phyloP scores from a whole-genome alignment of 768 basidiomycete genomes.

The Boletus fagicola region DNA sequence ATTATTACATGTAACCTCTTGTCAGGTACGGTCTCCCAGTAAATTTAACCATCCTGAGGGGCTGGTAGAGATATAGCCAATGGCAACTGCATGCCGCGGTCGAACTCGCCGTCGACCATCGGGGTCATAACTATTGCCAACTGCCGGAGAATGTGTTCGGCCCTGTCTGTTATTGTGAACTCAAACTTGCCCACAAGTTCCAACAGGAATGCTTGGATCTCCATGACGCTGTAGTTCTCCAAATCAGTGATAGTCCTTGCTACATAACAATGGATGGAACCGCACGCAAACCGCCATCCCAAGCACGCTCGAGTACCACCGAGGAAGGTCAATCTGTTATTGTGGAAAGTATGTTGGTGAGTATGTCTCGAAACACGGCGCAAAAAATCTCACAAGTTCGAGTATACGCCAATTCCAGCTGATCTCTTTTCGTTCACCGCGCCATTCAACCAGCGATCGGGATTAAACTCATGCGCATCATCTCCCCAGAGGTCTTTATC shows the following conservation, averaged over 20 bases:
- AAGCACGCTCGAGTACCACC: too few species aligned
- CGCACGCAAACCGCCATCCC: slow-evolving; percentile 32
- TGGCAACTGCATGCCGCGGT: slow-evolving; percentile 32
- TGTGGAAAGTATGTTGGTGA: too few species aligned
- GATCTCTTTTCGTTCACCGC: too few species aligned
- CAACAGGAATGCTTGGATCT: slow-evolving; percentile 53
- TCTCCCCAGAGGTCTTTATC: too few species aligned
- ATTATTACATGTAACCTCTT: neutral
- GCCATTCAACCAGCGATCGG: too few species aligned
- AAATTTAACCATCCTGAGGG: neutral
- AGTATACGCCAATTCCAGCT: too few species aligned
- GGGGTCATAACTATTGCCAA: slow-evolving; percentile 33
- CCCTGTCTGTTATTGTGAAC: slow-evolving; percentile 37
- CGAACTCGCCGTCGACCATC: slow-evolving; percentile 33
- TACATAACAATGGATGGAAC: neutral
- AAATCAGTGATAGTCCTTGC: too few species aligned
- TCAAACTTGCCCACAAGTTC: slow-evolving; percentile 54
- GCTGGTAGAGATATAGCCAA: slow-evolving; percentile 20
- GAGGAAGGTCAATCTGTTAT: too few species aligned
- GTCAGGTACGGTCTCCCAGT: neutral
- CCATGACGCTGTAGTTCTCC: too few species aligned
- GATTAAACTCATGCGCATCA: too few species aligned
- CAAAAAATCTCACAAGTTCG: too few species aligned
- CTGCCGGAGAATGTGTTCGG: slow-evolving; percentile 30
- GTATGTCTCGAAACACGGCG: too few species aligned